Evolutionary conservation across 1,284 basidiomycete genomes (phyloP).

Genomic region (Inonotus hispidus): DNA sequence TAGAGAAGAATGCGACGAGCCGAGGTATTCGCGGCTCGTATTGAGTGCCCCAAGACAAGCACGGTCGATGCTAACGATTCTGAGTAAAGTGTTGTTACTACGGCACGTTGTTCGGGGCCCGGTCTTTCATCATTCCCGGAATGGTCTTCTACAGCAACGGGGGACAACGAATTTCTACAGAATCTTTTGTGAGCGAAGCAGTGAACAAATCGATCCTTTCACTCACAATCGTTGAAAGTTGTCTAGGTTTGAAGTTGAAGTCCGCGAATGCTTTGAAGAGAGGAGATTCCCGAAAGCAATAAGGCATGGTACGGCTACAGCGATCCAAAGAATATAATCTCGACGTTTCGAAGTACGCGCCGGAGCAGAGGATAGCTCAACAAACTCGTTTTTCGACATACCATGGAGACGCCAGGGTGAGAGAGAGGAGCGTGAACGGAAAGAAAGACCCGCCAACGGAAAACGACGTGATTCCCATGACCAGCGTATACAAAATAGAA

Average conservation of each 20-base stretch:
- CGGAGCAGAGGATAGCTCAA: neutral
- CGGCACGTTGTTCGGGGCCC: conserved; percentile 28
- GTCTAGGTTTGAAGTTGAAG: conserved; percentile 19
- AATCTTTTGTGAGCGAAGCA: neutral
- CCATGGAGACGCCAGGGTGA: neutral
- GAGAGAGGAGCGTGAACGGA: too few species aligned
- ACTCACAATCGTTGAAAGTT: conserved; percentile 28
- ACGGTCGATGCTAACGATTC: conserved; percentile 37
- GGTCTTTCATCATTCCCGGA: neutral
- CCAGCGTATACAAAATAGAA: too few species aligned
- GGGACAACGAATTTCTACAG: neutral
- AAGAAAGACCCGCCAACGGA: too few species aligned
- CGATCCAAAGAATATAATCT: neutral
- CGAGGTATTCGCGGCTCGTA: conserved; percentile 31
- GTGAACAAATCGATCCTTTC: neutral
- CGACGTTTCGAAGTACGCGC: neutral
- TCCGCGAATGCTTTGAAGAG: neutral
- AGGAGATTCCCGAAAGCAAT: neutral
- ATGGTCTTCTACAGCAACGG: neutral
- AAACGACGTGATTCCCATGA: too few species aligned
- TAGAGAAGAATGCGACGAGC: conserved; percentile 35
- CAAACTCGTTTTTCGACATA: neutral
- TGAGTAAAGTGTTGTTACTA: conserved; percentile 39
- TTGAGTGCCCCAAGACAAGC: conserved; percentile 39
- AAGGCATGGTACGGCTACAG: neutral